phyloP scores from a whole-genome alignment of 208 protist species.

The Acanthamoeba lenticulata region DNA sequence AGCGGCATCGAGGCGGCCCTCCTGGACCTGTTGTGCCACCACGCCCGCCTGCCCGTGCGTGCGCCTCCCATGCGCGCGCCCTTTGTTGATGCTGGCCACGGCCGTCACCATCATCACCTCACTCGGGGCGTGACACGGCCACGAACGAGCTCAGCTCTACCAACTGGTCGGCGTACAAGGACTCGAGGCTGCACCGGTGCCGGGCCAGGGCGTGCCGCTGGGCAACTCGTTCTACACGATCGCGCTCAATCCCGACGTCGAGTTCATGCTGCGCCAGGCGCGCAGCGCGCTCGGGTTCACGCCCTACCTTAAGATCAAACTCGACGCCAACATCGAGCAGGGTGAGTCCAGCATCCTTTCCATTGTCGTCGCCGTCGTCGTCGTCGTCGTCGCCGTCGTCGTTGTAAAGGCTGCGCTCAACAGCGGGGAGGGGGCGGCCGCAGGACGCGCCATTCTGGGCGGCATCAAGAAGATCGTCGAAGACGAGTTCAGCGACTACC shows the following conservation, averaged over 20 bases:
- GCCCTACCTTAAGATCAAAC: constrained; percentile 28
- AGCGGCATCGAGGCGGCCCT: background rate
- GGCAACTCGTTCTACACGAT: constrained; percentile 44
- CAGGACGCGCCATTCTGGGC: background rate
- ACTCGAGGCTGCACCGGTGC: too few species aligned
- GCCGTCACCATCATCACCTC: background rate
- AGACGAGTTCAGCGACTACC: constrained; percentile 11
- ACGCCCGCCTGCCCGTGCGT: background rate
- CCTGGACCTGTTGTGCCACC: background rate
- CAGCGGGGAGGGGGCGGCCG: background rate
- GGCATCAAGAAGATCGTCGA: constrained; percentile 41
- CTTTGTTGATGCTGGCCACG: background rate
- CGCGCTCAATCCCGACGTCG: constrained; percentile 27
- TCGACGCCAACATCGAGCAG: constrained; percentile 28
- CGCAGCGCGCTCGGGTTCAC: constrained; percentile 1
- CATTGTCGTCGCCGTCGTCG: background rate
- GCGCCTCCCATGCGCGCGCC: too few species aligned
- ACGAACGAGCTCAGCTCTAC: too few species aligned
- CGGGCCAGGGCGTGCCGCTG: background rate
- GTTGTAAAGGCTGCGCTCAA: background rate
- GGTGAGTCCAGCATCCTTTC: background rate
- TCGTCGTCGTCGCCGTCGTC: background rate
- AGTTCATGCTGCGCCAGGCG: constrained; percentile 26
- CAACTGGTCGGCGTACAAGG: background rate
- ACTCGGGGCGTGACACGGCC: too few species aligned